phyloP scores from a whole-genome alignment of 148 eudicot species.

The Salicornia ramosissima region DNA sequence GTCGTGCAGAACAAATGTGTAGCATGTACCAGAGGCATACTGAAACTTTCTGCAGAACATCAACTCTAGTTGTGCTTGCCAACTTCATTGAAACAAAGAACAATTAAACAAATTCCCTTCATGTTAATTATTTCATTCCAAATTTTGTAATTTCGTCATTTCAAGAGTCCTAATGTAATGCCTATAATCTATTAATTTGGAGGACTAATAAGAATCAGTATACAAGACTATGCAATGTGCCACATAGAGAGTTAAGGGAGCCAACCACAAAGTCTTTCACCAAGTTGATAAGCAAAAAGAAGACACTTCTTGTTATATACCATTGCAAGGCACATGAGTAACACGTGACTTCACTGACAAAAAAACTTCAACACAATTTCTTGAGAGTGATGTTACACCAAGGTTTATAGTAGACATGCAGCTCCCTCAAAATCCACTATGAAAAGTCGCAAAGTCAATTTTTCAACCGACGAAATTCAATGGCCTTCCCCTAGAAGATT shows the following conservation, averaged over 20 bases:
- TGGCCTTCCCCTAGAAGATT: background rate
- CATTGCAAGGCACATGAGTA: background rate
- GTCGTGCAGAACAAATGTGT: background rate
- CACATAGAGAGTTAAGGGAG: background rate
- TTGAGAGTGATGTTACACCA: background rate
- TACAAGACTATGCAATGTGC: background rate
- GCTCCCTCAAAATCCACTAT: background rate
- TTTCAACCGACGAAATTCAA: background rate
- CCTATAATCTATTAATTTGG: no score
- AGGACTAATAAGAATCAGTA: background rate
- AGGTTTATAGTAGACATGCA: background rate
- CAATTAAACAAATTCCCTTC: background rate
- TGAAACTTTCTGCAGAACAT: background rate
- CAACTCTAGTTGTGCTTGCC: background rate
- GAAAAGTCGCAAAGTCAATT: background rate
- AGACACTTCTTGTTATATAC: no score
- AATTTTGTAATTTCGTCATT: no score
- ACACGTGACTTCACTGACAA: background rate
- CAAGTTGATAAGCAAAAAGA: background rate
- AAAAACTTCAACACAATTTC: background rate
- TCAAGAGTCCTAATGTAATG: no score
- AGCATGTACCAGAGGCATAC: background rate
- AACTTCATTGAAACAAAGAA: conserved; percentile 6
- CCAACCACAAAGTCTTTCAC: background rate
- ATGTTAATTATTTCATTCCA: background rate